Percentiles rank a stretch among this genome's conserved stretches.
Evolutionary conservation across 371 early-diverging fungal genomes (phyloP).

Genomic region (Lichtheimia hyalospora): DNA sequence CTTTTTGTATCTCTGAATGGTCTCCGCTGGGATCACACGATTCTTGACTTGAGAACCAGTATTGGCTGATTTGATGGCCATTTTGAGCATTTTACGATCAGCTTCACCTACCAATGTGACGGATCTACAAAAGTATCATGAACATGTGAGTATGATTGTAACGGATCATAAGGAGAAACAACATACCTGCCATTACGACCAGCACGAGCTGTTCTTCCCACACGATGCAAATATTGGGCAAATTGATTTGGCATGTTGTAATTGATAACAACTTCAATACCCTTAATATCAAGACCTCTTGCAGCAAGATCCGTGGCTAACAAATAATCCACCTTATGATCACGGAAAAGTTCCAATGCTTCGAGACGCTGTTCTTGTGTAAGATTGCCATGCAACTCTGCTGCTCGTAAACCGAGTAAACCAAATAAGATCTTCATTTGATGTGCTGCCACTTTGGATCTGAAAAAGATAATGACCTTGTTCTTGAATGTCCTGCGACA

Average conservation of each 20-base stretch:
- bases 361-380: slow-evolving; percentile 93
- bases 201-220: slow-evolving; percentile 99
- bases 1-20: slow-evolving; percentile 72
- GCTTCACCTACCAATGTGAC: slow-evolving; percentile 91
- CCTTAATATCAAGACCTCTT: slow-evolving; percentile 99
- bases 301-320: slow-evolving; percentile 99
- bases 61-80: slow-evolving; percentile 85
- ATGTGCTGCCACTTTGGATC: slow-evolving; percentile 91
- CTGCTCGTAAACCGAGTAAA: slow-evolving; percentile 86
- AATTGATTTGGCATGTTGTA: slow-evolving; percentile 98
- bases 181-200: slow-evolving; percentile 77
- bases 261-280: slow-evolving; percentile 98
- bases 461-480: slow-evolving; percentile 90
- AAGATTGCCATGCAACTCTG: slow-evolving; percentile 98
- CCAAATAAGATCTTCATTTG: slow-evolving; percentile 97
- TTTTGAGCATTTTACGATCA: slow-evolving; percentile 91
- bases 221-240: slow-evolving; percentile 97
- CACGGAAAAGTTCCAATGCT: slow-evolving; percentile 92
- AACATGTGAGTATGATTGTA: too few relatives aligned
- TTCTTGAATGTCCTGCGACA: slow-evolving; percentile 81
- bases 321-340: slow-evolving; percentile 82
- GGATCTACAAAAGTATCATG: slow-evolving; percentile 56
- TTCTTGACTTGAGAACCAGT: slow-evolving; percentile 76
- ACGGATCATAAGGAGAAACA: too few relatives aligned
- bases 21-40: slow-evolving; percentile 79